Base-by-base conservation (phyloP, 1,284 basidiomycete genomes). In the Tilletia setariae region DNA sequence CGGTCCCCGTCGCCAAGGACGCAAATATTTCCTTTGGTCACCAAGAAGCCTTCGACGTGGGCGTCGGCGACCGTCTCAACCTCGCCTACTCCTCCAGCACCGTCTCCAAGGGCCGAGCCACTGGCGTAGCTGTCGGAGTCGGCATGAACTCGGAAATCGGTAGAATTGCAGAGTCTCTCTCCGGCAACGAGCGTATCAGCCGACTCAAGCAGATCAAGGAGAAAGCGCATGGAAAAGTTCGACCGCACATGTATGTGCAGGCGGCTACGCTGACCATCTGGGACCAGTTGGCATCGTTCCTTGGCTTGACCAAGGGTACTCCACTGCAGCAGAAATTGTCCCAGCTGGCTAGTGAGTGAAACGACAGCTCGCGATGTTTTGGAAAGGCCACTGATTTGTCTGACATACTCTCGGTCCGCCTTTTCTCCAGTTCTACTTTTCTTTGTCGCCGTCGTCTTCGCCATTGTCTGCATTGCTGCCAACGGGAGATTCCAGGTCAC, bases 31-130 rank as follows among this genome's bases (percentile, higher is more conserved):
- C 74, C 15, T 82, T 74, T 68, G 73, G 71, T 43, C 25, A 63
- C 2, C 47, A 53, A 19, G 75, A 81, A 1, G n/a, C 44, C 13
- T 32, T 43, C 16, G 72, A 74, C 11, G 68, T 76, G 15, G 76
- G 70, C 7, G 86, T 88, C 40, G 88, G 88, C 69, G 87, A 89
- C 76, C 85, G 87, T 42, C 79, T 86, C 71, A 88, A 88, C 72
- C 84, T 88, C 79, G 86, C 86, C 40, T 88, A 86, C 81, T 86
- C 88, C 6, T 88, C 87, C 2, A 87, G 87, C 11, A 85, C 87
- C 64, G 86, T 90, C 25, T 88, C 88, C 67, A 89, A 89, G 81
- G 89, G 89, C 61, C 86, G 89, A 56, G 88, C 86, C 0, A 85
- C 85, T 6, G 87, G 87, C 49, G 84, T 90, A 47, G 86, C 88